Evolutionary conservation across 129 eudicot species (phyloP), one percentile per base, ranked within the genome.

Genomic region (Chrysanthemum makinoi): DNA sequence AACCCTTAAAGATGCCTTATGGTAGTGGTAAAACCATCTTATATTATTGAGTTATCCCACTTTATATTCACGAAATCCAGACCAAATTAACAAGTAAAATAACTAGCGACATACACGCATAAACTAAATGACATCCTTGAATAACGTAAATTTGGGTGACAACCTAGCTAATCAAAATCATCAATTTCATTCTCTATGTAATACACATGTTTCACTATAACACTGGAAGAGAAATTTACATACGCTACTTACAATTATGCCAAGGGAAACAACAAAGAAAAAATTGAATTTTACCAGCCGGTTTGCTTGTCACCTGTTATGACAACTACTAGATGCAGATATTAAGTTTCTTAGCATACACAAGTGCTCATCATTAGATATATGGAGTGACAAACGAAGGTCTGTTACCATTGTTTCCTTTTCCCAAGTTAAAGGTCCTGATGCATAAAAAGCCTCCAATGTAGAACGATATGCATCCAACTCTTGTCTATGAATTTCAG

Each of bases 401-500:
- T 89, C 74, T 63, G 95, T 92, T 72, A 89, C 70, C 75, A 89
- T 69, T 56, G 81, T 50, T 86, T 89, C 98, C 57, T 78, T 84
- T 74, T 89, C 95, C 89, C 96, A 89, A 75, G 86, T 89, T 75
- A 89, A 82, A 35, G 94, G 94, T 72, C 98, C 98, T 12, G 88
- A 84, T 75, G 91, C 98, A 80, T 86, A 83, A 69, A 88, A 85
- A 48, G 91, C 96, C 75, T 66, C 86, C 79, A 92, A 71, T 24
- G 85, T 86, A 78, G 86, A 62, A 35, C 96, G 88, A 64, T 89
- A 92, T 20, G 96, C 91, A 66, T 83, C 83, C 84, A 92, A 77
- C 83, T 89, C 96, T 61, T 84, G 22, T 70, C 86, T 83, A 85
- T 80, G 96, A 35, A 91, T 86, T 75, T 80, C 81, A 69, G 77